phyloP scores from a whole-genome alignment of 495 filamentous ascomycete species.

The Articulospora tetracladia region DNA sequence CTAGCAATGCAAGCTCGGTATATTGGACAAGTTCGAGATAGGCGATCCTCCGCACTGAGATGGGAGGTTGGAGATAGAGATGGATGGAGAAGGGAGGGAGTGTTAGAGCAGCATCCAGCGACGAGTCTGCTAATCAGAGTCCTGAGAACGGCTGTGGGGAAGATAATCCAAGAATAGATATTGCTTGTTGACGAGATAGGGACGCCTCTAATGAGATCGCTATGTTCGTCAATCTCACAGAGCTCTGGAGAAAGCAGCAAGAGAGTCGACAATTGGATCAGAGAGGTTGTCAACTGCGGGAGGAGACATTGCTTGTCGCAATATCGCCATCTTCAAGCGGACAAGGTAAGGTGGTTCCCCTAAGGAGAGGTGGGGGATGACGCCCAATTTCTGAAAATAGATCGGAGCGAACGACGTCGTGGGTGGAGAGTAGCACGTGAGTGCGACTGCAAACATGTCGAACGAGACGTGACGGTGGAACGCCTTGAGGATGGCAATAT shows the following conservation, averaged over 20 bases:
- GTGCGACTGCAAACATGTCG: background rate
- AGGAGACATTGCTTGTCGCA: background rate
- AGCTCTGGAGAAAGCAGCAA: background rate
- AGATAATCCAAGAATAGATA: background rate
- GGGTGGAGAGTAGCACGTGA: background rate
- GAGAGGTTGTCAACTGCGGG: background rate
- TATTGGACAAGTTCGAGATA: background rate
- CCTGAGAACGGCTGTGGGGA: background rate
- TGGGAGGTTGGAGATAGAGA: too few relatives aligned
- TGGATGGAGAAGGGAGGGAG: background rate
- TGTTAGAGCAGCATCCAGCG: background rate
- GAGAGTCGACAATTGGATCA: background rate
- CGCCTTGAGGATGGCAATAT: background rate
- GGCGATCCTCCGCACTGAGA: too few relatives aligned
- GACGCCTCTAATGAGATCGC: background rate
- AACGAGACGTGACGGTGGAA: background rate
- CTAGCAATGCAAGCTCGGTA: background rate
- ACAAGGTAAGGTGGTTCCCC: background rate
- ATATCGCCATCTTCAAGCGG: background rate
- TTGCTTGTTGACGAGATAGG: background rate
- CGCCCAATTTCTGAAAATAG: background rate
- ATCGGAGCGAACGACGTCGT: background rate
- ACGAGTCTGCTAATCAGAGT: background rate
- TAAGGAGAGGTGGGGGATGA: too few relatives aligned
- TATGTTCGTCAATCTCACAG: background rate